Evolutionary conservation across 164 flowering plant genomes (phyloP), one percentile per base, ranked within the genome.

Genomic region (Tetracentron sinense): DNA sequence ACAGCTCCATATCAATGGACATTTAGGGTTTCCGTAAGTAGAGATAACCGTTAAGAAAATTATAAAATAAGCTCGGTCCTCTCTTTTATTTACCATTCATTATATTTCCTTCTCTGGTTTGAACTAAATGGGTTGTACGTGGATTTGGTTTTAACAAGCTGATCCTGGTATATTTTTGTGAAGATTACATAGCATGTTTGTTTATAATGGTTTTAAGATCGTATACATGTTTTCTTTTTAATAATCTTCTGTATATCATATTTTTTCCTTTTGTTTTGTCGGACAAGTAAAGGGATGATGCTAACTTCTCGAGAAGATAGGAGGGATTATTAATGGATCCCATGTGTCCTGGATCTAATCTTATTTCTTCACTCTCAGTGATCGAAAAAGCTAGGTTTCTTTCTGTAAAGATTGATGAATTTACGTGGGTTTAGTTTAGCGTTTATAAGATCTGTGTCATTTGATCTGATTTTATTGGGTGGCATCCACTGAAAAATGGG

Each of bases 1-100:
- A 17, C 26, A 6, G 8, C 62, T n/a, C 4, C 31, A 47, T n/a
- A n/a, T 22, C 22, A 4, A 17, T 27, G 42, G 56, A 56, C 26
- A 30, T 33, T 61, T 62, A 61, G 54, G 72, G 72, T 62, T 68
- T 68, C 57, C 21, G n/a, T 19, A 19, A 48, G 27, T 62, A 33
- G 60, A 49, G 48, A 25, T 20, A 46, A 47, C 48, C 29, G 8
- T 25, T 54, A 17, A 23, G 42, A 14, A 12, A 23, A 15, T 19
- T 55, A 17, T 6, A 27, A 28, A n/a, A 31, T 64, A n/a, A 56
- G 28, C 25, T 47, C 23, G n/a, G 7, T 28, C 27, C 44, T 54
- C 20, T 28, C n/a, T 14, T 30, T 33, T n/a, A n/a, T 17, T 35
- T 26, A 28, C 20, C 26, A 15, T 26, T n/a, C 0, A 11, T n/a